phyloP scores from a whole-genome alignment of 2,329 filamentous ascomycete genomes.

The Fusarium praegraminearum region DNA sequence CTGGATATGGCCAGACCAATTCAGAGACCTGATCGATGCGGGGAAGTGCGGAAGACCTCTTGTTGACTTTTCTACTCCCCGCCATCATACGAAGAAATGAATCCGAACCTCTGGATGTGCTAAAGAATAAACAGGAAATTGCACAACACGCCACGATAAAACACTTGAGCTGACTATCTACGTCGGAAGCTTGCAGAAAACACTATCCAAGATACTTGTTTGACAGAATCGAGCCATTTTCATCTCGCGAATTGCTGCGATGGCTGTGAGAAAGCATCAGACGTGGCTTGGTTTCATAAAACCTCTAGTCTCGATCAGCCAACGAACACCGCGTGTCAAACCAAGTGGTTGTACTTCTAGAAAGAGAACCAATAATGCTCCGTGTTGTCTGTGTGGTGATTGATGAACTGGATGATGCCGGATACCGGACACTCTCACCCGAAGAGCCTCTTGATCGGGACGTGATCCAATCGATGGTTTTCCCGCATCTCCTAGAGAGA shows the following conservation, averaged over 20 bases:
- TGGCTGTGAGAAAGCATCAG: constrained; percentile 4
- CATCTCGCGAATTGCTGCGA: not conserved
- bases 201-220: not conserved
- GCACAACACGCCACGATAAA: not conserved
- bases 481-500: constrained; percentile 30
- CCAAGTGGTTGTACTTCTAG: constrained; percentile 21
- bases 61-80: not conserved
- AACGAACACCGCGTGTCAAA: constrained; percentile 2
- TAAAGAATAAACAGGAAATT: not conserved
- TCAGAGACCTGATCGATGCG: constrained; percentile 11
- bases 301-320: constrained; percentile 4
- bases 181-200: not conserved
- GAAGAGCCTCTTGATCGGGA: constrained; percentile 26
- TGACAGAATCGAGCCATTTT: not conserved
- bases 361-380: constrained; percentile 16
- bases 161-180: not conserved
- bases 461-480: constrained; percentile 29
- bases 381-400: constrained; percentile 6
- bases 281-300: constrained; percentile 17
- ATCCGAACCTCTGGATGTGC: not conserved
- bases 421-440: constrained; percentile 24
- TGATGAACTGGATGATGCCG: constrained; percentile 19
- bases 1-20: constrained; percentile 17
- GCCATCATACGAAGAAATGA: not conserved
- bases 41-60: constrained; percentile 11